phyloP scores from a whole-genome alignment of 768 basidiomycete genomes.

The Tricholoma hemisulphureum region DNA sequence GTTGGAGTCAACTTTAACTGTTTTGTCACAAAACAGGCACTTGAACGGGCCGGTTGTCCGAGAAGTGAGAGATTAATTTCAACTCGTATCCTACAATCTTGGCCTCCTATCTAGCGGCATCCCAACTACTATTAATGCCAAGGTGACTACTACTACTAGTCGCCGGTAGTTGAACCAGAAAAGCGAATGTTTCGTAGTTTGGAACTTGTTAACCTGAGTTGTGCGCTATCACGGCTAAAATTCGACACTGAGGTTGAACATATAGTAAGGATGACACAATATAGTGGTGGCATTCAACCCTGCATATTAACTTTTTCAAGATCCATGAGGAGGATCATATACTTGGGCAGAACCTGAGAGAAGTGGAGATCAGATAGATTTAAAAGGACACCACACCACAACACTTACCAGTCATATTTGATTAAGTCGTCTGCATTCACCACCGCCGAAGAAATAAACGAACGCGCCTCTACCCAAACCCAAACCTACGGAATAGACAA shows the following conservation, averaged over 20 bases:
- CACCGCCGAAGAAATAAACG: slow-evolving; percentile 76
- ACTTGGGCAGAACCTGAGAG: slow-evolving; percentile 26
- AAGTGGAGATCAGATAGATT: slow-evolving; percentile 2
- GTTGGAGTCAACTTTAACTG: too few relatives aligned
- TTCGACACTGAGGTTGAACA: neutral
- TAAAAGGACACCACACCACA: slow-evolving; percentile 2
- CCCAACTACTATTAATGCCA: too few relatives aligned
- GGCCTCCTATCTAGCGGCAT: neutral
- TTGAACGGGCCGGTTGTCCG: too few relatives aligned
- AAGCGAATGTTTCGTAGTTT: neutral
- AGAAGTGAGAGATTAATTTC: too few relatives aligned
- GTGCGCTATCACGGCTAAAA: too few relatives aligned
- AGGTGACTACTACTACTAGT: too few relatives aligned
- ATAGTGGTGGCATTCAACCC: neutral
- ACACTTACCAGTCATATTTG: slow-evolving; percentile 81
- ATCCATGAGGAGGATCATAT: slow-evolving; percentile 17
- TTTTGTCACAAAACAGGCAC: too few relatives aligned
- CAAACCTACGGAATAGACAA: slow-evolving; percentile 57
- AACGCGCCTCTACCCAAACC: slow-evolving; percentile 91
- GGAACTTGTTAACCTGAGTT: too few relatives aligned
- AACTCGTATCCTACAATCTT: neutral
- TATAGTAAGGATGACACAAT: neutral
- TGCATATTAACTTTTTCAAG: neutral
- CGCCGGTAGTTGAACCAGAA: neutral
- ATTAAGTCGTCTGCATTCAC: slow-evolving; percentile 83